phyloP scores from a whole-genome alignment of 2,329 filamentous ascomycete species.

The Nigrospora osmanthi region DNA sequence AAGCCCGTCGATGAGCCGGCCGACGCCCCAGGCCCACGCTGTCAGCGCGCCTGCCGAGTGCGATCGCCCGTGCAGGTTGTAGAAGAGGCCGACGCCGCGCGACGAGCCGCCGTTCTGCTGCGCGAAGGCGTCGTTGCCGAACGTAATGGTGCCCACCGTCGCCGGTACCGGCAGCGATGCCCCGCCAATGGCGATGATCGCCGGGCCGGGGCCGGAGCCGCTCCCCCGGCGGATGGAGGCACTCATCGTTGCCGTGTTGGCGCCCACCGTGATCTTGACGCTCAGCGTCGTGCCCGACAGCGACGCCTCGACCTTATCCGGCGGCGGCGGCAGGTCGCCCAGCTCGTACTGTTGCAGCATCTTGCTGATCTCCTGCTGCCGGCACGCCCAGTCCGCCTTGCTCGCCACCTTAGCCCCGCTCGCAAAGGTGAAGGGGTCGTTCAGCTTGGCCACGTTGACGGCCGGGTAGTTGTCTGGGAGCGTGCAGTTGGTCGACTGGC shows the following conservation, averaged over 20 bases:
- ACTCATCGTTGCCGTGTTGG: constrained; percentile 36
- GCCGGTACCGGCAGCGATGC: constrained; percentile 46
- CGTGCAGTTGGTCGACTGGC: constrained; percentile 28
- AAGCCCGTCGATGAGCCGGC: constrained; percentile 51
- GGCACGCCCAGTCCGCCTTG: constrained; percentile 39
- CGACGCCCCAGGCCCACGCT: constrained; percentile 57
- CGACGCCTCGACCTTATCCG: constrained; percentile 36
- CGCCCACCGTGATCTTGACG: constrained; percentile 34
- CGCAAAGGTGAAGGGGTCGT: constrained; percentile 39
- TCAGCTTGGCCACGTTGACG: constrained; percentile 28
- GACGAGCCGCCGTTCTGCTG: constrained; percentile 35
- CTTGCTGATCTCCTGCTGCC: constrained; percentile 37
- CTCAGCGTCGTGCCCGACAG: constrained; percentile 32
- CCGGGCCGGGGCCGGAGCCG: constrained; percentile 41
- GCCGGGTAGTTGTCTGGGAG: constrained; percentile 23
- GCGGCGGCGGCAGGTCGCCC: constrained; percentile 36
- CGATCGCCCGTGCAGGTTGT: constrained; percentile 45
- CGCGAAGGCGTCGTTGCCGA: constrained; percentile 51
- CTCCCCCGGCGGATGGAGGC: constrained; percentile 30
- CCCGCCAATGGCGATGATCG: constrained; percentile 49
- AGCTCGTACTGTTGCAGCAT: constrained; percentile 43
- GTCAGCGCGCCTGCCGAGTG: constrained; percentile 50
- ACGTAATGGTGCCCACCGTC: constrained; percentile 48
- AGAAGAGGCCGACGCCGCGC: constrained; percentile 52
- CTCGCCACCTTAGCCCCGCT: constrained; percentile 34